These are phyloP conservation scores for Fusarium tanahbumbuense DNA, from an alignment of 2,329 filamentous ascomycete genomes.

Conservation along the genomic window DNA sequence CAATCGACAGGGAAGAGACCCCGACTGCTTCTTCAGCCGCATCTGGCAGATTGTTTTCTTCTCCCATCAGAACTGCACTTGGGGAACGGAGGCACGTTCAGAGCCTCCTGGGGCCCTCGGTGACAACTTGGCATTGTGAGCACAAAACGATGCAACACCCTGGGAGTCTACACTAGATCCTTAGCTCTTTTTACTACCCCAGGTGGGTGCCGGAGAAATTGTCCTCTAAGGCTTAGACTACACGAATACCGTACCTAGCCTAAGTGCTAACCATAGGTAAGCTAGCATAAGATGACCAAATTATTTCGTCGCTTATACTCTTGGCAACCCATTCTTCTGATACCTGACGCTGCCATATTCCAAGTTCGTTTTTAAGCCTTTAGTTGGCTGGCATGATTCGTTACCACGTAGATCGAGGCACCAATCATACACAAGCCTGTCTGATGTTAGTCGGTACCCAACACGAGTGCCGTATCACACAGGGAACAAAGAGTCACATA, in stretches of 20 bases:
- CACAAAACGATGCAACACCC: not conserved
- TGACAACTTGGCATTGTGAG: not conserved
- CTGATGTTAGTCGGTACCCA: not conserved
- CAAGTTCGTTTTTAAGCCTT: not conserved
- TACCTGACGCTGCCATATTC: too few species aligned
- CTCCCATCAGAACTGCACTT: not conserved
- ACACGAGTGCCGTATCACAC: too few species aligned
- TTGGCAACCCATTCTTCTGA: not conserved
- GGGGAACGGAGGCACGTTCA: not conserved
- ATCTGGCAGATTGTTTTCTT: not conserved
- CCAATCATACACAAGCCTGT: not conserved
- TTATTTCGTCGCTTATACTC: not conserved
- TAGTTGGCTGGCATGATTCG: not conserved
- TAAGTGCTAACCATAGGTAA: not conserved
- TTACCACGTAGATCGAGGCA: not conserved
- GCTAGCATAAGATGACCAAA: not conserved
- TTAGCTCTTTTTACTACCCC: not conserved
- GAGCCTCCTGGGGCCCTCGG: not conserved
- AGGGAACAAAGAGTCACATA: not conserved
- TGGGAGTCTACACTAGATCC: not conserved
- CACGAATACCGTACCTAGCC: not conserved
- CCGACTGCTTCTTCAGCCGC: not conserved
- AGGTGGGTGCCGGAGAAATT: not conserved
- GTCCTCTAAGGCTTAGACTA: not conserved
- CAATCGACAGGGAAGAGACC: accelerated